Evolutionary conservation across 352 stramenopile genomes (phyloP).

Genomic region (Plasmopara muralis): DNA sequence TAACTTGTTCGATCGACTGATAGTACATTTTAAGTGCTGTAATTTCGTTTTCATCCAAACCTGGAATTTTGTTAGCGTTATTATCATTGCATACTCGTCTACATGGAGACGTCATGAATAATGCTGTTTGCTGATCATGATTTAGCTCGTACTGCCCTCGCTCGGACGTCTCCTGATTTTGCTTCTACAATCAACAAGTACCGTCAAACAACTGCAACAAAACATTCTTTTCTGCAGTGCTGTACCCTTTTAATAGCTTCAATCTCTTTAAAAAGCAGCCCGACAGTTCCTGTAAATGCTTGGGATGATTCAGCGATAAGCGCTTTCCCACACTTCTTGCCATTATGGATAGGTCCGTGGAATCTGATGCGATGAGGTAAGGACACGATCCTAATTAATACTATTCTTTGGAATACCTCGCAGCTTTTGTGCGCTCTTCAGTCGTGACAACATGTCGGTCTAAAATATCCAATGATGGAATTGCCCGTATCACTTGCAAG

Average conservation of each 20-base stretch:
- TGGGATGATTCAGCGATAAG: slow-evolving; percentile 29
- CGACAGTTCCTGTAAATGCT: slow-evolving; percentile 56
- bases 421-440: slow-evolving; percentile 50
- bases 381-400: background rate
- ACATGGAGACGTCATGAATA: slow-evolving; percentile 5
- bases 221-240: slow-evolving; percentile 5
- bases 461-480: slow-evolving; percentile 70
- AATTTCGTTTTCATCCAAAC: slow-evolving; percentile 48
- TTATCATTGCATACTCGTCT: slow-evolving; percentile 7
- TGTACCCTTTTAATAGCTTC: slow-evolving; percentile 39
- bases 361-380: slow-evolving; percentile 11
- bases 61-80: slow-evolving; percentile 11
- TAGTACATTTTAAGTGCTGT: slow-evolving; percentile 47
- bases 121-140: slow-evolving; percentile 22
- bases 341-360: slow-evolving; percentile 2
- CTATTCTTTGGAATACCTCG: slow-evolving; percentile 13
- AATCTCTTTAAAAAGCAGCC: slow-evolving; percentile 65
- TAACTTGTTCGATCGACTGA: slow-evolving; percentile 32
- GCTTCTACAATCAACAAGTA: slow-evolving; percentile 14
- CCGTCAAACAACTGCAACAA: background rate
- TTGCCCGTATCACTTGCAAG: slow-evolving; percentile 63
- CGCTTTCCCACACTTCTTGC: slow-evolving; percentile 22
- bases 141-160: slow-evolving; percentile 41
- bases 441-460: slow-evolving; percentile 75
- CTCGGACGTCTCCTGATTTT: slow-evolving; percentile 22